Conservation (phyloP, 176 grass and related monocot species). For the Avena insularis region DNA sequence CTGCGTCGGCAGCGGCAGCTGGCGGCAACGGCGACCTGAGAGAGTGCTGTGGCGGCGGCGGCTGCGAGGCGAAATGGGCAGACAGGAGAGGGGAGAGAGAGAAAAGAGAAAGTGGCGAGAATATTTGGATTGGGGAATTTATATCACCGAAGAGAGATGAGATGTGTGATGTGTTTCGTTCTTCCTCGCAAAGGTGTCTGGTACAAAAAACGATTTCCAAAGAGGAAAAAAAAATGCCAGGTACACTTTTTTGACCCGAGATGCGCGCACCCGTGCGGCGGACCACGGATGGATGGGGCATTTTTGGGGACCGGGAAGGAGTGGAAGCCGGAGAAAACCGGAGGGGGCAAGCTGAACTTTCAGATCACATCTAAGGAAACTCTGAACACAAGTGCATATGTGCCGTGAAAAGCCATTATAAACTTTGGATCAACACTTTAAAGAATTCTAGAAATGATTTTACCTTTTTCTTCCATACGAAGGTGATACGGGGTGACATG, state of each 20-base stretch:
- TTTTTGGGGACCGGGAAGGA: not conserved
- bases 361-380: no score
- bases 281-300: not conserved
- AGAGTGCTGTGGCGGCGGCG: constrained; percentile 6
- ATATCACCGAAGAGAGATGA: constrained; percentile 21
- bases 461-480: not conserved
- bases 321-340: not conserved
- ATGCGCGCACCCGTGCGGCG: constrained; percentile 33
- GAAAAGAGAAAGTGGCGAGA: not conserved
- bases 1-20: constrained; percentile 31
- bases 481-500: no score
- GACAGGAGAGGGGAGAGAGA: constrained; percentile 9
- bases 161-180: constrained; percentile 40
- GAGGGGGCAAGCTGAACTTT: not conserved
- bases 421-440: not conserved
- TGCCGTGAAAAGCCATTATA: no score
- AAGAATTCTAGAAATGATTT: not conserved
- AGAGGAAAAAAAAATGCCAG: not conserved
- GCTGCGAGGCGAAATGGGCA: constrained; percentile 36
- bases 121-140: constrained; percentile 49
- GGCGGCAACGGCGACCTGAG: not conserved
- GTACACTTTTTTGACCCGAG: constrained; percentile 21
- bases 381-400: no score
- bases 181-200: constrained; percentile 26
- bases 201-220: not conserved